These are phyloP conservation scores for Rutstroemia sp. DNA, from an alignment of 2,329 filamentous ascomycete genomes.

Conservation along the genomic window DNA sequence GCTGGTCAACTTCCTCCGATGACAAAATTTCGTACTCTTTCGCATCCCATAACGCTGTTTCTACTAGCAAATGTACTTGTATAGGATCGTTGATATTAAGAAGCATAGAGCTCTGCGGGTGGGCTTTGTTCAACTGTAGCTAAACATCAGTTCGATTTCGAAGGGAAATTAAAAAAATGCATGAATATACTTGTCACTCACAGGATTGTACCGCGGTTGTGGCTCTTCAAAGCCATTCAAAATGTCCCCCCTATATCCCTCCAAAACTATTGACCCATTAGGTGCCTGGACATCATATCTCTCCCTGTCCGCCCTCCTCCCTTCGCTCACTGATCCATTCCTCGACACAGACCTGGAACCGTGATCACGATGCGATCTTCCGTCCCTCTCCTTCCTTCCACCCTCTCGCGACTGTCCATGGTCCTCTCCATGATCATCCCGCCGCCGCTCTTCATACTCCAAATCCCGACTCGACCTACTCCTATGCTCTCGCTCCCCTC, in stretches of 20 bases:
- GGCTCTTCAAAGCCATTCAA: conserved; percentile 47
- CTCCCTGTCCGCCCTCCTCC: not conserved
- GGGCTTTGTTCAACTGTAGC: conserved; percentile 42
- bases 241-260: conserved; percentile 52
- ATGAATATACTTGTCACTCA: conserved; percentile 30
- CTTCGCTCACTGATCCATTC: not conserved
- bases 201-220: conserved; percentile 48
- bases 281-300: conserved; percentile 7
- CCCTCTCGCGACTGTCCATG: not conserved
- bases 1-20: conserved; percentile 80
- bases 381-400: not conserved
- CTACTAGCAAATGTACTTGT: conserved; percentile 83
- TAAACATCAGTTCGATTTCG: conserved; percentile 1
- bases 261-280: conserved; percentile 38
- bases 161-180: not conserved
- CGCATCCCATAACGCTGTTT: conserved; percentile 88
- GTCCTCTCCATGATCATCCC: not conserved
- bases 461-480: conserved; percentile 5
- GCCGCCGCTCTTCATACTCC: not conserved
- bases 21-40: conserved; percentile 78
- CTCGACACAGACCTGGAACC: not conserved
- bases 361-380: not conserved
- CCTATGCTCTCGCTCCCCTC: not conserved
- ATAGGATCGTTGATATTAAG: conserved; percentile 65
- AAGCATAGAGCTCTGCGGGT: conserved; percentile 47